Evolutionary conservation across 352 stramenopile genomes (phyloP).

Genomic region (Pythium periplocum): DNA sequence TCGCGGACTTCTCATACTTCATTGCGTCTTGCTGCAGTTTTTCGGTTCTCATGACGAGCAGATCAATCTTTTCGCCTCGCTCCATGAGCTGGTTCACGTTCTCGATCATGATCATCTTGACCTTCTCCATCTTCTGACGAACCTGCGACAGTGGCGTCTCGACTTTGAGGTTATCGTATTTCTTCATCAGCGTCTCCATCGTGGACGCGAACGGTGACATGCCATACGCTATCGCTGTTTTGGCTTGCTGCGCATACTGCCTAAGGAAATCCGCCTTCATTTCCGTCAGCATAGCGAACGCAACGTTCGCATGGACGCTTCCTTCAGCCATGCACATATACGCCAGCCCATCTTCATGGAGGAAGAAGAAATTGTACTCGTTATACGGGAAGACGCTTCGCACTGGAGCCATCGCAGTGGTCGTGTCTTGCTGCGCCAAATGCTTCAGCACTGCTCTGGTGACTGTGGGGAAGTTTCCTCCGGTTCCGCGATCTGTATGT

Average conservation of each 20-base stretch:
- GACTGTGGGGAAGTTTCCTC: constrained; percentile 71
- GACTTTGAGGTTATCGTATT: constrained; percentile 80
- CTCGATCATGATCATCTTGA: constrained; percentile 98
- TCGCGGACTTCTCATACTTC: constrained; percentile 93
- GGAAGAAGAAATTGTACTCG: constrained; percentile 81
- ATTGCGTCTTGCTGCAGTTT: constrained; percentile 95
- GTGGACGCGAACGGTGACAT: constrained; percentile 58
- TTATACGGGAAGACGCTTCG: constrained; percentile 77
- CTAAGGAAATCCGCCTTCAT: constrained; percentile 57
- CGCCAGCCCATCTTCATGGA: constrained; percentile 60
- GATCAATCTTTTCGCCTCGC: constrained; percentile 97
- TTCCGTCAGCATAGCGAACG: constrained; percentile 68
- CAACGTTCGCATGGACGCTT: constrained; percentile 66
- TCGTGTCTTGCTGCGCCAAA: constrained; percentile 45
- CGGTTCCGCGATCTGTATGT: constrained; percentile 52
- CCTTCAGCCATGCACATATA: constrained; percentile 85
- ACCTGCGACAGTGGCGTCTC: constrained; percentile 82
- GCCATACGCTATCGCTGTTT: constrained; percentile 65
- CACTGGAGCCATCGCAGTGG: constrained; percentile 10
- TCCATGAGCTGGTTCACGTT: constrained; percentile 99
- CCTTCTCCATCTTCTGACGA: constrained; percentile 95
- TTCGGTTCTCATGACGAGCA: constrained; percentile 80
- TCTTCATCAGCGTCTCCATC: constrained; percentile 69
- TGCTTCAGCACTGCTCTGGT: constrained; percentile 72
- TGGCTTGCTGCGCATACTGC: constrained; percentile 55